Percentiles rank a stretch among this genome's conserved stretches.
phyloP scores from a whole-genome alignment of 306 rosid genomes.

The Begonia loranthoides region DNA sequence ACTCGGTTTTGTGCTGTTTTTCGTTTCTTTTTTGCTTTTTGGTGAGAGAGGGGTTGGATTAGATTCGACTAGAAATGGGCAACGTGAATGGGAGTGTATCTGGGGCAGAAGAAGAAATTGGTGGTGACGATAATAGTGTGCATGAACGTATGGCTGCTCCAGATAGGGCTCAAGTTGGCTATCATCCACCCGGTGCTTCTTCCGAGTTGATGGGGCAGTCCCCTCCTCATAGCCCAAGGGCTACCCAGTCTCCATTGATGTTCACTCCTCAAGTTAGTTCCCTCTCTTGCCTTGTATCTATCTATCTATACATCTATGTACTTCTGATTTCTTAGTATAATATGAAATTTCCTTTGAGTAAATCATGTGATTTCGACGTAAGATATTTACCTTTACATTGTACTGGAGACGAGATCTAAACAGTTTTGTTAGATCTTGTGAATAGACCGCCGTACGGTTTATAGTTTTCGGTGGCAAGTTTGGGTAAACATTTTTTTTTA shows the following conservation, averaged over 20 bases:
- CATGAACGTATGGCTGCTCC: slow-evolving; percentile 29
- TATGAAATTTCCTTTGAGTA: no score
- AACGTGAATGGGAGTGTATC: slow-evolving; percentile 86
- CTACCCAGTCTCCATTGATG: slow-evolving; percentile 88
- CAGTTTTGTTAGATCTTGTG: no score
- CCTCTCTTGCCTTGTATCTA: background rate
- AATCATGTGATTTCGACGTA: no score
- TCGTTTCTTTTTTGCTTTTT: background rate
- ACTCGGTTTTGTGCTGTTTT: slow-evolving; percentile 13
- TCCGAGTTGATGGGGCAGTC: slow-evolving; percentile 75
- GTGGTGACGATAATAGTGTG: slow-evolving; percentile 12
- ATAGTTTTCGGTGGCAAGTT: no score
- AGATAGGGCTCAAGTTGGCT: slow-evolving; percentile 10
- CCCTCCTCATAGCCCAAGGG: slow-evolving; percentile 86
- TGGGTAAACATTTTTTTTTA: no score
- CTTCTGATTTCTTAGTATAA: background rate
- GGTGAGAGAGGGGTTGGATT: background rate
- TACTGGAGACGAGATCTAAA: no score
- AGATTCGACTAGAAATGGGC: slow-evolving; percentile 39
- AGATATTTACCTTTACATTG: no score
- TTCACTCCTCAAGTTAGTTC: slow-evolving; percentile 89
- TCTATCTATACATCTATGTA: slow-evolving; percentile 1
- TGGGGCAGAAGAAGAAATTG: slow-evolving; percentile 24
- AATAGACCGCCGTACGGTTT: no score
- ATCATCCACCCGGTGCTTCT: slow-evolving; percentile 14